These are phyloP conservation scores for Barbatosphaeria neglecta DNA, from an alignment of 495 filamentous ascomycete species.

Conservation along the genomic window DNA sequence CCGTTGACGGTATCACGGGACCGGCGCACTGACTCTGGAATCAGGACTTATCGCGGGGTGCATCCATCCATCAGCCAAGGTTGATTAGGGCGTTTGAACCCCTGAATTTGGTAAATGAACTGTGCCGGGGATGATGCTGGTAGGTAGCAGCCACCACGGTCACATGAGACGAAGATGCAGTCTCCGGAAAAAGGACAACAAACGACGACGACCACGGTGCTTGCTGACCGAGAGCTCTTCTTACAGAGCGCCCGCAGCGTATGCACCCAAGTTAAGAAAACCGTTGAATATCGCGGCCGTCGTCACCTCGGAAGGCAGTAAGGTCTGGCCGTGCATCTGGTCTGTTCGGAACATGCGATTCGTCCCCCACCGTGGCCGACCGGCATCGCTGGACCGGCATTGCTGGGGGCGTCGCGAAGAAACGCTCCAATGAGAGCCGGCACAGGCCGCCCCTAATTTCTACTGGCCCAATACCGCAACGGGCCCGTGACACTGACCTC, in stretches of 20 bases:
- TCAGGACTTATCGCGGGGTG: not conserved
- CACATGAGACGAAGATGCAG: not conserved
- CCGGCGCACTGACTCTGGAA: not conserved
- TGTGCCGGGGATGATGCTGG: not conserved
- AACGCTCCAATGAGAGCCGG: not conserved
- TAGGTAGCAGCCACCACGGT: not conserved
- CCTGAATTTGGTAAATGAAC: not conserved
- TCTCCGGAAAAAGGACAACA: too few species aligned
- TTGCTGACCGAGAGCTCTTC: too few species aligned
- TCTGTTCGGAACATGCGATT: not conserved
- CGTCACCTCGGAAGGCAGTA: too few species aligned
- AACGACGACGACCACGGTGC: too few species aligned
- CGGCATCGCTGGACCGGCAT: not conserved
- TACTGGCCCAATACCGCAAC: not conserved
- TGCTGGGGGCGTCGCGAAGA: too few species aligned
- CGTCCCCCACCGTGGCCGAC: not conserved
- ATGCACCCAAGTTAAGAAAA: too few species aligned
- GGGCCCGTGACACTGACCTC: not conserved
- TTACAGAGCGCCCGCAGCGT: too few species aligned
- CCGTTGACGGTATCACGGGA: not conserved
- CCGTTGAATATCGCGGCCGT: too few species aligned
- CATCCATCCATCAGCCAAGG: too few species aligned
- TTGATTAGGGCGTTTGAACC: not conserved
- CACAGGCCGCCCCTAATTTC: not conserved
- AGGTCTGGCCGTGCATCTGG: not conserved